phyloP scores from a whole-genome alignment of 371 early-diverging fungal genomes.

The Thermomucor indicae-seudaticae region DNA sequence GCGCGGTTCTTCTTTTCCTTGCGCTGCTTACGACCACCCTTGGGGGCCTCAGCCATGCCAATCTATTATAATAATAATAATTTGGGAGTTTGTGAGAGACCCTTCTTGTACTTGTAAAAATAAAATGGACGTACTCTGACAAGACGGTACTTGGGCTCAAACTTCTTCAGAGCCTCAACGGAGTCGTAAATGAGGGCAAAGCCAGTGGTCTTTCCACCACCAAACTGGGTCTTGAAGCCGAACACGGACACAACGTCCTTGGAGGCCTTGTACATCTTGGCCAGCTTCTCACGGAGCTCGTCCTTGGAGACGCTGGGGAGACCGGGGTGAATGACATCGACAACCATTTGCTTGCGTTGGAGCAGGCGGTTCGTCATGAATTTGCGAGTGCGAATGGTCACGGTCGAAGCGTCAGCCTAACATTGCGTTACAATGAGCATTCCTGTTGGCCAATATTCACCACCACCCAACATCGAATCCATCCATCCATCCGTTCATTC shows the following conservation, averaged over 20 bases:
- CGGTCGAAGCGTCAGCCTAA: conserved; percentile 54
- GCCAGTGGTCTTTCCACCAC: conserved; percentile 98
- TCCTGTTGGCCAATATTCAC: background rate
- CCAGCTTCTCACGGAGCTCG: conserved; percentile 92
- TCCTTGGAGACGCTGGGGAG: conserved; percentile 90
- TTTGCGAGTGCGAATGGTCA: conserved; percentile 96
- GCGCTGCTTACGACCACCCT: conserved; percentile 95
- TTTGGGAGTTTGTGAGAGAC: background rate
- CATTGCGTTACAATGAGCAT: background rate
- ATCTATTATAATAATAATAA: conserved; percentile 33
- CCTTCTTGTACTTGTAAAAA: background rate
- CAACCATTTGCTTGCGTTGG: conserved; percentile 97
- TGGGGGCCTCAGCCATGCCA: conserved; percentile 74
- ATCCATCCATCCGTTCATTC: conserved; percentile 16
- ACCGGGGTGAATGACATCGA: conserved; percentile 96
- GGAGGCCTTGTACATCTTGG: conserved; percentile 95
- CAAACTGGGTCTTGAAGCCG: conserved; percentile 95
- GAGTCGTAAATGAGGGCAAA: conserved; percentile 98
- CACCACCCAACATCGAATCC: conserved; percentile 1
- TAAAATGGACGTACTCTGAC: conserved; percentile 57
- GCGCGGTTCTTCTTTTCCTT: conserved; percentile 99
- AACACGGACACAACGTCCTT: conserved; percentile 90
- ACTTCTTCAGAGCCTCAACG: conserved; percentile 94
- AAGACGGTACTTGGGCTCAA: conserved; percentile 98
- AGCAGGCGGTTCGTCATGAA: conserved; percentile 98